These are phyloP conservation scores for Pleurotus djamor DNA, from an alignment of 768 basidiomycete species.

Conservation along the genomic window DNA sequence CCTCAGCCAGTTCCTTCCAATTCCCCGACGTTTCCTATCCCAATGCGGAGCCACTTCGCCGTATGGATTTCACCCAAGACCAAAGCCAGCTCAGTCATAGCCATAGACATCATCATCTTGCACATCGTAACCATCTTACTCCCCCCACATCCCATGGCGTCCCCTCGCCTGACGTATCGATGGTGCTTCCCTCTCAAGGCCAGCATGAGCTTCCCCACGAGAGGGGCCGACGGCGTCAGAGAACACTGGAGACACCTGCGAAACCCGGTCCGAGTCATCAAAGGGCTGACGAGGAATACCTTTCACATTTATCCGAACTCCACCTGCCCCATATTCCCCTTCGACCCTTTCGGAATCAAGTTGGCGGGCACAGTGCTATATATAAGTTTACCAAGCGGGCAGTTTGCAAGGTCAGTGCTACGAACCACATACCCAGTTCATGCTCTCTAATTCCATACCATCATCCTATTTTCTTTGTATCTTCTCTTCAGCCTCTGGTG, in stretches of 20 bases:
- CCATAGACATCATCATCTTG: conserved; percentile 9
- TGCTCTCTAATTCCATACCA: conserved; percentile 18
- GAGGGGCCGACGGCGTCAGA: not conserved
- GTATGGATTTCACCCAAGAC: not conserved
- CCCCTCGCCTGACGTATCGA: conserved; percentile 3
- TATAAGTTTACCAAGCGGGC: conserved; percentile 98
- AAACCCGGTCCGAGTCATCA: not conserved
- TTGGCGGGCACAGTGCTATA: conserved; percentile 95
- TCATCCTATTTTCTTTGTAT: conserved; percentile 67
- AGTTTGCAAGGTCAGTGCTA: conserved; percentile 87
- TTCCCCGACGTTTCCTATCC: conserved; percentile 15
- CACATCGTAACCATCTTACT: conserved; percentile 12
- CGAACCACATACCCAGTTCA: conserved; percentile 13
- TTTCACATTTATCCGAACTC: conserved; percentile 49
- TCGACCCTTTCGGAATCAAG: conserved; percentile 95
- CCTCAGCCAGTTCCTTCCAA: conserved; percentile 41
- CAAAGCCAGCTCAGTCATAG: not conserved
- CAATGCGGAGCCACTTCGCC: conserved; percentile 8
- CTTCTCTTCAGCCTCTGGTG: conserved; percentile 75
- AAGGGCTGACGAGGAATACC: conserved; percentile 15
- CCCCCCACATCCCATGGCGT: conserved; percentile 7
- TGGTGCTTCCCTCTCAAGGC: not conserved
- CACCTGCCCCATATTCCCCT: conserved; percentile 86
- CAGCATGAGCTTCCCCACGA: not conserved
- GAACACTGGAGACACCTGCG: not conserved